Evolutionary conservation across 257 asterid species (phyloP).

Genomic region (Nicotiana noctiflora): DNA sequence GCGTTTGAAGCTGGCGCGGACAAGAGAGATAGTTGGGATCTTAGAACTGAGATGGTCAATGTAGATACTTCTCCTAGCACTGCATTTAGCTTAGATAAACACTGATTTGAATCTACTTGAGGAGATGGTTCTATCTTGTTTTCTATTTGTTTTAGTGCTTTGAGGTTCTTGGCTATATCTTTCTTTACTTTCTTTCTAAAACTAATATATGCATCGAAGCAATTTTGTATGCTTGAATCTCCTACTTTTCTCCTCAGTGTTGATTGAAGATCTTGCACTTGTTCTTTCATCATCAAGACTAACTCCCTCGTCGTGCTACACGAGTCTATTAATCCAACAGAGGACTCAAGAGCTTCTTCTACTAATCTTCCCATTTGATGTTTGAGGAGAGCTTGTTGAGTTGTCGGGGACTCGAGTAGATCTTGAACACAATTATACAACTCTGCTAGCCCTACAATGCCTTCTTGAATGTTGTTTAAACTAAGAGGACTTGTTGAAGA

Average conservation of each 20-base stretch:
- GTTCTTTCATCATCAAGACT: conserved; percentile 35
- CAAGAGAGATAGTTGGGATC: background rate
- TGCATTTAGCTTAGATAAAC: background rate
- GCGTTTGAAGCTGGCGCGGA: background rate
- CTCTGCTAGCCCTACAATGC: conserved; percentile 34
- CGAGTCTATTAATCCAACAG: conserved; percentile 33
- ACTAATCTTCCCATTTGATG: conserved; percentile 12
- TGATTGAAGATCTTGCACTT: conserved; percentile 41
- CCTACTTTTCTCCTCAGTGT: conserved; percentile 41
- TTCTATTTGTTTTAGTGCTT: conserved; percentile 24
- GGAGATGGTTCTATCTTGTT: conserved; percentile 1
- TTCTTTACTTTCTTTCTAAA: conserved; percentile 38
- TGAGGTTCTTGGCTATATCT: conserved; percentile 27
- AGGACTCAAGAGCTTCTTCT: conserved; percentile 33
- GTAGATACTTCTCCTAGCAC: conserved; percentile 4
- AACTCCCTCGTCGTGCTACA: conserved; percentile 34
- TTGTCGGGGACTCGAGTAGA: conserved; percentile 17
- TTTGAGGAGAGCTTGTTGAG: conserved; percentile 9
- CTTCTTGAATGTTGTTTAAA: conserved; percentile 27
- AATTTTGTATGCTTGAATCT: conserved; percentile 21
- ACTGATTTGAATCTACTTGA: background rate
- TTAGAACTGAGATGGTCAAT: conserved; percentile 5
- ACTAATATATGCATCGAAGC: background rate
- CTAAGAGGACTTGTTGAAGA: conserved; percentile 5
- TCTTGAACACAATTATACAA: conserved; percentile 35